These are phyloP conservation scores for Beta vulgaris DNA, from an alignment of 148 eudicot species.

Conservation along the genomic window DNA sequence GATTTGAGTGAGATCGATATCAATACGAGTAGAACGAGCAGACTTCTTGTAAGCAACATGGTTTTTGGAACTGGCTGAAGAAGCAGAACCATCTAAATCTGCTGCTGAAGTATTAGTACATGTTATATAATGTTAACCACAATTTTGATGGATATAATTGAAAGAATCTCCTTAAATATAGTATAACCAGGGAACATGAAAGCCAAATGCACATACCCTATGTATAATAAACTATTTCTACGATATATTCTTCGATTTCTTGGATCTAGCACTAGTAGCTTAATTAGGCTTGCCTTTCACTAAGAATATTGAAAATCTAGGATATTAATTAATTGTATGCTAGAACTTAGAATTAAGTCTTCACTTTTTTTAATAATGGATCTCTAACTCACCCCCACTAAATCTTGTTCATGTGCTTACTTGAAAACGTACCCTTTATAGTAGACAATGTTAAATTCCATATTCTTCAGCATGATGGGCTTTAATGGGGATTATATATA, in stretches of 20 bases:
- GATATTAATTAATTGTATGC: background rate
- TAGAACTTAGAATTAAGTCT: background rate
- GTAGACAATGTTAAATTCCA: background rate
- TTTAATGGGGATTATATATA: background rate
- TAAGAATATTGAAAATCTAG: background rate
- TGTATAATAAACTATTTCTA: background rate
- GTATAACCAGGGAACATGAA: background rate
- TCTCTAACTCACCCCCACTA: background rate
- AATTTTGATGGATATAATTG: background rate
- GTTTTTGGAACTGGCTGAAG: background rate
- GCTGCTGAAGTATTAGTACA: background rate
- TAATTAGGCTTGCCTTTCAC: background rate
- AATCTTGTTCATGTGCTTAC: constrained; percentile 9
- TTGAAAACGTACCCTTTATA: background rate
- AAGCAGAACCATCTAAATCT: background rate
- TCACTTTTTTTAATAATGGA: constrained; percentile 1
- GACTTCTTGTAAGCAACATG: constrained; percentile 26
- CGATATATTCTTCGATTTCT: background rate
- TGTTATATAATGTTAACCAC: background rate
- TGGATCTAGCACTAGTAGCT: constrained; percentile 10
- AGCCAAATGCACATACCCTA: background rate
- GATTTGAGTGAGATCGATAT: constrained; percentile 28
- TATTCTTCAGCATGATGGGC: background rate
- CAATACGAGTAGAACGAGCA: constrained; percentile 30
- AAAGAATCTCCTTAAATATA: background rate